Evolutionary conservation across 495 filamentous ascomycete species (phyloP).

Genomic region (Neurospora sp.): DNA sequence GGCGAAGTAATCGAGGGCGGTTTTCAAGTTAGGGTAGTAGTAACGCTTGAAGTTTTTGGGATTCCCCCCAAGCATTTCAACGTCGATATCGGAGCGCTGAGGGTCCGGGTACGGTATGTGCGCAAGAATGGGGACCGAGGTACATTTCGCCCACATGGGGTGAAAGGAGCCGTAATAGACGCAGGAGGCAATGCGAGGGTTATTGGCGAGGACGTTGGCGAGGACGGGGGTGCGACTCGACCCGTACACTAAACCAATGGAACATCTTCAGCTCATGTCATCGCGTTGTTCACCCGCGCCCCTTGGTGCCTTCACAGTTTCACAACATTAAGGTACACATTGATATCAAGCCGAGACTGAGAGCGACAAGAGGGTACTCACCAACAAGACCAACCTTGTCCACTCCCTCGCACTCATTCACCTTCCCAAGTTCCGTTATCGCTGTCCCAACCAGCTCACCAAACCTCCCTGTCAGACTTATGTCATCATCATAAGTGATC

Average conservation of each 20-base stretch:
- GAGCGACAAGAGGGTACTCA: slow-evolving; percentile 7
- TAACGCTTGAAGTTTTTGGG: background rate
- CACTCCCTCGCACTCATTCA: slow-evolving; percentile 17
- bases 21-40: slow-evolving; percentile 20
- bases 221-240: too few relatives aligned
- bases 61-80: background rate
- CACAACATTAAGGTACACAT: background rate
- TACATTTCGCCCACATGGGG: background rate
- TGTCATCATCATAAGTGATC: slow-evolving; percentile 5
- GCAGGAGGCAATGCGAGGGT: slow-evolving; percentile 19
- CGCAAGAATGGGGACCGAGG: slow-evolving; percentile 7
- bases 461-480: background rate
- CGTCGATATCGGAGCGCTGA: background rate
- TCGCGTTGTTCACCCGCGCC: background rate
- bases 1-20: slow-evolving; percentile 21
- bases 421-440: slow-evolving; percentile 11
- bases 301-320: background rate
- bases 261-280: background rate
- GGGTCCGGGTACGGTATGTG: slow-evolving; percentile 11
- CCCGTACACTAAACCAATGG: slow-evolving; percentile 6
- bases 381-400: slow-evolving; percentile 26
- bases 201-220: too few relatives aligned
- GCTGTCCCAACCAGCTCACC: slow-evolving; percentile 1
- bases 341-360: background rate
- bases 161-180: slow-evolving; percentile 20